Base-by-base conservation (phyloP, 352 stramenopile species). In the Pythium rhizo-oryzae region DNA sequence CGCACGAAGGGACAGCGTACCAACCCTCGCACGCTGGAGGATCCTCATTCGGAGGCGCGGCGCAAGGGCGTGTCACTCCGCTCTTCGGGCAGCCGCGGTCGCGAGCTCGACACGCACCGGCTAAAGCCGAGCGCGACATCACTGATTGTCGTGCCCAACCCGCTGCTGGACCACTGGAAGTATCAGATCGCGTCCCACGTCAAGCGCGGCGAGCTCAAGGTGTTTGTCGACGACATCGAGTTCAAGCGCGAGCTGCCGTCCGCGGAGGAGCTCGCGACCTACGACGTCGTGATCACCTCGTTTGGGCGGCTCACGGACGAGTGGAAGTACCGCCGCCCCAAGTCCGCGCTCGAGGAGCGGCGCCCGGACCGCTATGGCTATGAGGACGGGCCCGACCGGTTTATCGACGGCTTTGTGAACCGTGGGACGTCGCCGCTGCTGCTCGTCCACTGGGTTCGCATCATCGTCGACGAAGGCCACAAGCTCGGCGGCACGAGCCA, bases 401-500 rank as follows among this genome's bases (percentile, higher is more conserved):
- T 87, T 62, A 70, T 84, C 18, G 83, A 94, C 56, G 86, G 86
- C 25, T 78, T 77, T 62, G 35, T 78, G 50, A 79, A 84, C 7
- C 78, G 80, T 25, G 74, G 79, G 13, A 70, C 86, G 5, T 92
- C 84, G 51, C 78, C 84, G 35, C 59, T 94, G 46, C 19, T 94
- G 28, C 78, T 70, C 4, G 75, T 94, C 24, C 81, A 92, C 54
- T 94, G 86, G 88, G 81, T 98, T 18, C 84, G 97, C 44, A 76
- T 99, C 41, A 87, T 99, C 63, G 94, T 99, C 3, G 96, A 99
- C 66, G 97, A 99, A 87, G 97, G 97, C 11, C 96, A 99, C 74
- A 97, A 97, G 65, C 69, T 99, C 8, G 93, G 91, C 23, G 82
- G 84, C 8, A 82, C 80, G 33, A 79, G 76, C 23, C 70, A 80